Conservation (phyloP, 768 basidiomycete genomes). For the Rubroboletus satanas region DNA sequence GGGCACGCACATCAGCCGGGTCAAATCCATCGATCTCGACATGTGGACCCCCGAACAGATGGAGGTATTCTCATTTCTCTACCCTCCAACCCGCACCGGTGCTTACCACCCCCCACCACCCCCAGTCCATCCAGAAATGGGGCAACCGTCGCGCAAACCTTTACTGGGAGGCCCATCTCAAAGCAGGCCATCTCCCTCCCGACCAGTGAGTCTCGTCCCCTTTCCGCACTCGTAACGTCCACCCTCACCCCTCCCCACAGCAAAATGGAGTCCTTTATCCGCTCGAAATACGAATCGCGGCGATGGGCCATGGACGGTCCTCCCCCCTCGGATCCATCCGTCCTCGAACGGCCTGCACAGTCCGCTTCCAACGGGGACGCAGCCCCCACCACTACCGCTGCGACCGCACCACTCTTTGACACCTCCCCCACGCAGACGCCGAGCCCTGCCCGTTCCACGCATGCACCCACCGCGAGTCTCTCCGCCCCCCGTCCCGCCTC, state of each 20-base stretch:
- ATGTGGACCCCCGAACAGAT: slow-evolving; percentile 98
- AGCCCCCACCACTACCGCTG: neutral
- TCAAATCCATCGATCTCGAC: slow-evolving; percentile 97
- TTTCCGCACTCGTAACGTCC: neutral
- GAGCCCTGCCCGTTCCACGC: neutral
- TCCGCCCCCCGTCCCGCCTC: slow-evolving; percentile 29
- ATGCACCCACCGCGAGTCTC: slow-evolving; percentile 15
- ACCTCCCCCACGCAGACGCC: neutral
- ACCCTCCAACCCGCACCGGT: neutral
- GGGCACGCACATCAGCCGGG: slow-evolving; percentile 97
- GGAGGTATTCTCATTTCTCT: slow-evolving; percentile 51
- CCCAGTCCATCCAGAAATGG: slow-evolving; percentile 85
- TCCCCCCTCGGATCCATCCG: slow-evolving; percentile 74
- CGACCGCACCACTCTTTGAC: slow-evolving; percentile 7
- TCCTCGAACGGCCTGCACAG: slow-evolving; percentile 49
- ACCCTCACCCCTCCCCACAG: slow-evolving; percentile 37
- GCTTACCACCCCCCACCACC: neutral
- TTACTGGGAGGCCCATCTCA: slow-evolving; percentile 97
- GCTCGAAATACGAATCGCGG: slow-evolving; percentile 91
- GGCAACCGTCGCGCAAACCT: slow-evolving; percentile 89
- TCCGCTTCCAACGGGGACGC: slow-evolving; percentile 9
- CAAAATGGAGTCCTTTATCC: slow-evolving; percentile 97
- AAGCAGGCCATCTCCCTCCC: slow-evolving; percentile 84
- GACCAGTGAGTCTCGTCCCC: slow-evolving; percentile 71
- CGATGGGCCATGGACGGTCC: slow-evolving; percentile 95